Percentiles rank a stretch among this genome's conserved stretches.
Conservation (phyloP, 495 filamentous ascomycete species). For the Penicillium antarcticum region DNA sequence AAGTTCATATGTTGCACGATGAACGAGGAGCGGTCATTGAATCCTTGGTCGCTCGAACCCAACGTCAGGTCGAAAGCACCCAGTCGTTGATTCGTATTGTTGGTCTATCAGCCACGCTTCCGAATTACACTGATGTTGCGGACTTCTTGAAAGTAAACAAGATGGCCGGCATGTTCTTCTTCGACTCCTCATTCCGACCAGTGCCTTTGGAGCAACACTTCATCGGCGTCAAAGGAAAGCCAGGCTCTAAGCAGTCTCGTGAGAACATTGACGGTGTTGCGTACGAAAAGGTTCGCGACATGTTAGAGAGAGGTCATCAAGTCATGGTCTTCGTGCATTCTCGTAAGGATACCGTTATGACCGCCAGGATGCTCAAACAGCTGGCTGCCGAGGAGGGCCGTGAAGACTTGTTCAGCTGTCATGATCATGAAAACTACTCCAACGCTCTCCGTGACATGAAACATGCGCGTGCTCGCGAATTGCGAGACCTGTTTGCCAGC, state of each 20-base stretch:
- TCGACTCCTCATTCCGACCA: constrained; percentile 91
- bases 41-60: constrained; percentile 88
- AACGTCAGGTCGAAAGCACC: constrained; percentile 95
- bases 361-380: constrained; percentile 79
- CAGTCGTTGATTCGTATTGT: constrained; percentile 96
- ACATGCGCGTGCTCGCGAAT: constrained; percentile 73
- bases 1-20: constrained; percentile 99
- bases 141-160: constrained; percentile 96
- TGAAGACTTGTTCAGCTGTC: constrained; percentile 66
- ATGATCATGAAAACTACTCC: constrained; percentile 70
- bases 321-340: constrained; percentile 99
- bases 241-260: constrained; percentile 69
- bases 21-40: constrained; percentile 95
- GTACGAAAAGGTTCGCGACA: constrained; percentile 93
- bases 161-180: constrained; percentile 91
- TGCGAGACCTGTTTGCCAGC: constrained; percentile 83
- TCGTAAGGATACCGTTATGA: constrained; percentile 86
- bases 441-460: constrained; percentile 77
- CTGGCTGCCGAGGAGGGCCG: constrained; percentile 79
- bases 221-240: constrained; percentile 90
- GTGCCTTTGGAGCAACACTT: constrained; percentile 98
- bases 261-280: constrained; percentile 84
- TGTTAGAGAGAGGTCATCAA: constrained; percentile 85
- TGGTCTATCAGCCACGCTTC: constrained; percentile 89
- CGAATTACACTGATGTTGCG: constrained; percentile 94